Conservation (phyloP, 2,329 filamentous ascomycete species). For the Knufia petricola region DNA sequence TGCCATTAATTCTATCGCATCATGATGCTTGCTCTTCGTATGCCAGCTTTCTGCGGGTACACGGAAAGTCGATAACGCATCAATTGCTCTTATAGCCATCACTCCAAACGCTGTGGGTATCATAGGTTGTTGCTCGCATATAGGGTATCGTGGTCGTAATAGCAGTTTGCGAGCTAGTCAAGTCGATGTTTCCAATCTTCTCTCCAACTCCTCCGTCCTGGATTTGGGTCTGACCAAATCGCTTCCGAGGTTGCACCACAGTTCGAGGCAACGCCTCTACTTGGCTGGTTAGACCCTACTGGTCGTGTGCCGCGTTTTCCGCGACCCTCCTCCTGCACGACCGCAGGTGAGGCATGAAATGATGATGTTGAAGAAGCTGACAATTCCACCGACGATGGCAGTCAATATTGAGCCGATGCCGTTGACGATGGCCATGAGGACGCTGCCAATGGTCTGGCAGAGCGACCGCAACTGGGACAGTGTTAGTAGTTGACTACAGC, state of each 20-base stretch:
- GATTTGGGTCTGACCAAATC: neutral
- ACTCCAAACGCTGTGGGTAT: neutral
- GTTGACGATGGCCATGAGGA: constrained; percentile 59
- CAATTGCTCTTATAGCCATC: neutral
- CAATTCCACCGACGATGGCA: constrained; percentile 59
- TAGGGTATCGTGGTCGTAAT: neutral
- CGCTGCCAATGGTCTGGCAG: constrained; percentile 55
- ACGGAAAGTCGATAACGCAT: neutral
- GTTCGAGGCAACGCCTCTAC: neutral
- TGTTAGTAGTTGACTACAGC: neutral
- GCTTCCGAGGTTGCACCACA: neutral
- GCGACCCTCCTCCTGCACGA: constrained; percentile 24
- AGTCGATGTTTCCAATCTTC: neutral
- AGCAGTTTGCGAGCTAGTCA: neutral
- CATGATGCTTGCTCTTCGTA: neutral
- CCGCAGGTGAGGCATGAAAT: constrained; percentile 53
- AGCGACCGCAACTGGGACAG: constrained; percentile 45
- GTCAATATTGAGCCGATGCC: constrained; percentile 47
- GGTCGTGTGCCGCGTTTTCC: constrained; percentile 14
- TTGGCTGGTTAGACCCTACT: constrained; percentile 17
- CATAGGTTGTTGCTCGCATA: neutral
- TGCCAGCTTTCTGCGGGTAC: neutral
- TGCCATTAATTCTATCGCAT: too few species aligned
- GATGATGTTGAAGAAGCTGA: constrained; percentile 55
- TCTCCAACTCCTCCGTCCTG: neutral